Percentiles rank a stretch among this genome's conserved stretches.
Evolutionary conservation across 2,329 filamentous ascomycete species (phyloP).

Genomic region (Dactylellina sp.): DNA sequence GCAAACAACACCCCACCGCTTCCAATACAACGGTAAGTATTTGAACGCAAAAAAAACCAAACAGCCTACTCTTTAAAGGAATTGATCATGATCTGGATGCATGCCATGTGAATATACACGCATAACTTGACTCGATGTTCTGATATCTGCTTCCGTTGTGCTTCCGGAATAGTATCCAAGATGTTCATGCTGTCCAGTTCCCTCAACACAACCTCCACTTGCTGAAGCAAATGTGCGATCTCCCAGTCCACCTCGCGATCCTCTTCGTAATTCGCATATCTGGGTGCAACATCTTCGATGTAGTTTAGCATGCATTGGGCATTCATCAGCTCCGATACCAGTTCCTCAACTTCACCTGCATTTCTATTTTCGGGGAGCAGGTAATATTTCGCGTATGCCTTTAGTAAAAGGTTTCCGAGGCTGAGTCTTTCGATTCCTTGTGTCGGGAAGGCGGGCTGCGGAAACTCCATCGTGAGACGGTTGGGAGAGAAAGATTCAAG

Average conservation of each 20-base stretch:
- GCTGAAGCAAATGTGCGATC: conserved; percentile 23
- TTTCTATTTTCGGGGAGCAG: not conserved
- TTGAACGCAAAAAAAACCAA: too few species aligned
- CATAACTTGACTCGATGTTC: conserved; percentile 27
- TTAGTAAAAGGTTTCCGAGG: conserved; percentile 31
- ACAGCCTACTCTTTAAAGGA: conserved; percentile 25
- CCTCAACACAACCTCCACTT: conserved; percentile 30
- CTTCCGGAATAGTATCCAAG: conserved; percentile 3
- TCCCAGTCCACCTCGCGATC: conserved; percentile 31
- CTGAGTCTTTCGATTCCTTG: conserved; percentile 11
- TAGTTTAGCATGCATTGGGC: conserved; percentile 38
- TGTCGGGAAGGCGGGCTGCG: conserved; percentile 6
- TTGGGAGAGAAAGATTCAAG: not conserved
- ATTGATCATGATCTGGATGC: conserved; percentile 30
- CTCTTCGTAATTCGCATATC: conserved; percentile 43
- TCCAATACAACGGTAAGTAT: not conserved
- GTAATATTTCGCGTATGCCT: conserved; percentile 26
- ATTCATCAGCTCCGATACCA: conserved; percentile 38
- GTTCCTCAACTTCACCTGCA: conserved; percentile 31
- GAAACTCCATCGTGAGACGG: not conserved
- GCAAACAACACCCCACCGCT: too few species aligned
- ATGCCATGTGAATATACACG: conserved; percentile 34
- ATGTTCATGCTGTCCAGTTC: conserved; percentile 34
- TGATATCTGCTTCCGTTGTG: conserved; percentile 11
- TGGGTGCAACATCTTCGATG: conserved; percentile 33